Evolutionary conservation across 257 asterid genomes (phyloP).

Genomic region (Scutellaria barbata): DNA sequence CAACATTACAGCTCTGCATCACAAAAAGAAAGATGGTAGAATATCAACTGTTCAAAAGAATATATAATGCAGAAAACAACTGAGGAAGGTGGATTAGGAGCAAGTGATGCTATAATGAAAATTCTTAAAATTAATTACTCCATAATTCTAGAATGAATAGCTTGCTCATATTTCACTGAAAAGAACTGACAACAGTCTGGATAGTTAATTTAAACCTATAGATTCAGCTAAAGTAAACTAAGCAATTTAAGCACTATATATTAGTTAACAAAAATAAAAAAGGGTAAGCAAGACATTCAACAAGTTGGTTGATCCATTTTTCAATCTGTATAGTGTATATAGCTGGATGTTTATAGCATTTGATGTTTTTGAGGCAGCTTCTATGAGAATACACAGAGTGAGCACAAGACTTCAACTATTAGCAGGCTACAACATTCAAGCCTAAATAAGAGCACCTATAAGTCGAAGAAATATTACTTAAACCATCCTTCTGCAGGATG

Average conservation of each 20-base stretch:
- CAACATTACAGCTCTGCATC: slow-evolving; percentile 84
- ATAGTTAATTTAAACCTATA: background rate
- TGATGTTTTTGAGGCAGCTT: slow-evolving; percentile 1
- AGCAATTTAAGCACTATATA: slow-evolving; percentile 3
- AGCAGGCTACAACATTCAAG: background rate
- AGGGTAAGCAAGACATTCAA: background rate
- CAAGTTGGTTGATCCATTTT: background rate
- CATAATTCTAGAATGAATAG: background rate
- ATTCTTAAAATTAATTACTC: background rate
- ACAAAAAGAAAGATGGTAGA: slow-evolving; percentile 27
- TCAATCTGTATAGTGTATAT: background rate
- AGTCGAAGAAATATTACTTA: background rate
- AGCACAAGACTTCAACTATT: background rate
- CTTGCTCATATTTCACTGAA: background rate
- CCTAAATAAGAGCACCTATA: slow-evolving; percentile 2
- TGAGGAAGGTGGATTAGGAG: slow-evolving; percentile 9
- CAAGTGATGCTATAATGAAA: slow-evolving; percentile 6
- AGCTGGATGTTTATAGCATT: slow-evolving; percentile 1
- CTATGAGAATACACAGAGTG: slow-evolving; percentile 12
- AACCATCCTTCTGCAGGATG: slow-evolving; percentile 3
- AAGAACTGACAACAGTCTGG: background rate
- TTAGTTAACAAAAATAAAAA: background rate
- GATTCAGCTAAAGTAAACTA: background rate
- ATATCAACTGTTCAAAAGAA: slow-evolving; percentile 23
- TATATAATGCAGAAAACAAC: background rate